Conservation (phyloP, 2,329 filamentous ascomycete genomes). For the Ophiostoma montium region DNA sequence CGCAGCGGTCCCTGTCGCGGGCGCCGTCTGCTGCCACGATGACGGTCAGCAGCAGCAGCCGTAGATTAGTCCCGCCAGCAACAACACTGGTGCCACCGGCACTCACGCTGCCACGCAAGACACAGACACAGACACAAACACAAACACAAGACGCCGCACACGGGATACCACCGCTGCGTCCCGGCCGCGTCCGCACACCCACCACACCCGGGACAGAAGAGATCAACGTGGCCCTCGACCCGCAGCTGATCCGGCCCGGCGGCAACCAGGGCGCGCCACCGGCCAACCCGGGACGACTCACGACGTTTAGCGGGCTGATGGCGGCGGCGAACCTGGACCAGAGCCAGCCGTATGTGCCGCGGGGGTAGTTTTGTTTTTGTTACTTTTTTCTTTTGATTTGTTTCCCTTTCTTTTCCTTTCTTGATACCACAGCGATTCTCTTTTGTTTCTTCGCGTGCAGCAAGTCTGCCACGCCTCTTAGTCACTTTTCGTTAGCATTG, state of each 20-base stretch:
- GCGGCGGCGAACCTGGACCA: constrained; percentile 30
- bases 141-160: too few relatives aligned
- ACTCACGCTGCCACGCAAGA: neutral
- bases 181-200: constrained; percentile 18
- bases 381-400: neutral
- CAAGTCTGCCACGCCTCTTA: too few relatives aligned
- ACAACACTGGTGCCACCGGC: too few relatives aligned
- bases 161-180: neutral
- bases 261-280: constrained; percentile 3
- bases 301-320: constrained; percentile 42
- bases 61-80: too few relatives aligned
- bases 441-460: neutral
- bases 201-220: constrained; percentile 32
- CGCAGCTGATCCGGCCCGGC: constrained; percentile 23
- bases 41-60: too few relatives aligned
- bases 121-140: too few relatives aligned
- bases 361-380: neutral
- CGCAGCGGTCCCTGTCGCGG: too few relatives aligned
- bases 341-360: constrained; percentile 23
- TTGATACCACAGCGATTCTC: neutral
- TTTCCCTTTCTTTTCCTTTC: neutral
- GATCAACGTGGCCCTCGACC: constrained; percentile 41
- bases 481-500: too few relatives aligned
- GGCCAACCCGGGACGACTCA: constrained; percentile 19
- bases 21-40: too few relatives aligned